These are phyloP conservation scores for Ustilago trichophora DNA, from an alignment of 1,284 basidiomycete species.

Conservation along the genomic window DNA sequence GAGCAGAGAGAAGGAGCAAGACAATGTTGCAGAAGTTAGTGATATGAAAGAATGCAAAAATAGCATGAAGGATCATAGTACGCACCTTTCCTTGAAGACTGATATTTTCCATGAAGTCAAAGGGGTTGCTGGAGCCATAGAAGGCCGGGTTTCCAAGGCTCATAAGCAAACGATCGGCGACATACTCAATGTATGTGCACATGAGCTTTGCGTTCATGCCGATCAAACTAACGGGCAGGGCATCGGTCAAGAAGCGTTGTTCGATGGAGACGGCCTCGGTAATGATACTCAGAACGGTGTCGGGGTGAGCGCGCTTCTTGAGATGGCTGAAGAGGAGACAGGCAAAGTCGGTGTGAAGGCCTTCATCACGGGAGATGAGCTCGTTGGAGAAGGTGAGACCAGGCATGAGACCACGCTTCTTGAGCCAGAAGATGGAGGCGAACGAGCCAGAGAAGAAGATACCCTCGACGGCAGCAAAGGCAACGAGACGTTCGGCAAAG, in stretches of 20 bases:
- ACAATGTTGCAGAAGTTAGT: no score
- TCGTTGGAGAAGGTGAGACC: slow-evolving; percentile 88
- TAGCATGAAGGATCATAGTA: no score
- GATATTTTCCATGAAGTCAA: slow-evolving; percentile 86
- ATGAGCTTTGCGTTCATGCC: slow-evolving; percentile 71
- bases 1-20: neutral
- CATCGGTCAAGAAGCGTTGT: slow-evolving; percentile 68
- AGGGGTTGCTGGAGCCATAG: slow-evolving; percentile 72
- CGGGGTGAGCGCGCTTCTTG: slow-evolving; percentile 79
- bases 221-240: slow-evolving; percentile 71
- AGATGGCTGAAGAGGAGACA: slow-evolving; percentile 92
- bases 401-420: slow-evolving; percentile 98
- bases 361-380: slow-evolving; percentile 96
- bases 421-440: slow-evolving; percentile 95
- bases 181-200: slow-evolving; percentile 90
- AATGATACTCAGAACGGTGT: slow-evolving; percentile 80
- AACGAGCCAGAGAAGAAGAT: slow-evolving; percentile 87
- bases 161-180: slow-evolving; percentile 89
- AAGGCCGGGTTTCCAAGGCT: slow-evolving; percentile 83
- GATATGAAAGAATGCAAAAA: no score
- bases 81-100: slow-evolving; percentile 74
- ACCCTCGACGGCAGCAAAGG: slow-evolving; percentile 97
- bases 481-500: slow-evolving; percentile 90
- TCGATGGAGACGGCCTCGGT: slow-evolving; percentile 77
- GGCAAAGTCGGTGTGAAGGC: slow-evolving; percentile 94